These are phyloP conservation scores for Phaeotremella skinneri DNA, from an alignment of 768 basidiomycete genomes.

Conservation along the genomic window DNA sequence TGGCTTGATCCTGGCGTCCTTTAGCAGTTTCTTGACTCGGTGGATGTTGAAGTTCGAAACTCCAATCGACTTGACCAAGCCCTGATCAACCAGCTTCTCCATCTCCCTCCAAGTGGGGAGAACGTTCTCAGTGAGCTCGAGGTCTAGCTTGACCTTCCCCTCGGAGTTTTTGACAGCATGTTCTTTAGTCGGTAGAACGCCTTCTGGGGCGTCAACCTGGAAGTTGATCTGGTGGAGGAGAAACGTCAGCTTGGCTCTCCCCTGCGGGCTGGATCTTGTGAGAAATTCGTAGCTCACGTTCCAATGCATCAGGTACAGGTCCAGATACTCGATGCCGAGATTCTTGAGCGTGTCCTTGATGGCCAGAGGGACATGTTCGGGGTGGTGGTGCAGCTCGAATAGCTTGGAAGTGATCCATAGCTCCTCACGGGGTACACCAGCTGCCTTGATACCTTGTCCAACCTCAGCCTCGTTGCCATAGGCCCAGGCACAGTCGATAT, in stretches of 20 bases:
- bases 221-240: slow-evolving; percentile 27
- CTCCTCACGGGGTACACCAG: slow-evolving; percentile 60
- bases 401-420: slow-evolving; percentile 63
- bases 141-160: slow-evolving; percentile 57
- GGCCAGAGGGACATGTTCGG: slow-evolving; percentile 64
- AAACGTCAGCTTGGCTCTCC: background rate
- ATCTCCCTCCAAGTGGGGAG: slow-evolving; percentile 69
- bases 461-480: slow-evolving; percentile 73
- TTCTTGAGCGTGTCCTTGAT: slow-evolving; percentile 58
- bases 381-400: slow-evolving; percentile 56
- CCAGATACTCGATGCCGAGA: slow-evolving; percentile 59
- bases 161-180: slow-evolving; percentile 51
- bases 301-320: slow-evolving; percentile 77
- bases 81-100: slow-evolving; percentile 74
- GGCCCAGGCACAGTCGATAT: slow-evolving; percentile 53
- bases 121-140: slow-evolving; percentile 23
- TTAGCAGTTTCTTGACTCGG: slow-evolving; percentile 46
- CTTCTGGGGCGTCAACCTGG: slow-evolving; percentile 33
- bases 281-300: slow-evolving; percentile 36
- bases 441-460: slow-evolving; percentile 65
- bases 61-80: slow-evolving; percentile 75
- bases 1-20: slow-evolving; percentile 25
- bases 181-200: slow-evolving; percentile 19
- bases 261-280: background rate
- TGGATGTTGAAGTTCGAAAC: slow-evolving; percentile 77